Base-by-base conservation (phyloP, 139 green algal species). In the Desmodesmus armatus region DNA sequence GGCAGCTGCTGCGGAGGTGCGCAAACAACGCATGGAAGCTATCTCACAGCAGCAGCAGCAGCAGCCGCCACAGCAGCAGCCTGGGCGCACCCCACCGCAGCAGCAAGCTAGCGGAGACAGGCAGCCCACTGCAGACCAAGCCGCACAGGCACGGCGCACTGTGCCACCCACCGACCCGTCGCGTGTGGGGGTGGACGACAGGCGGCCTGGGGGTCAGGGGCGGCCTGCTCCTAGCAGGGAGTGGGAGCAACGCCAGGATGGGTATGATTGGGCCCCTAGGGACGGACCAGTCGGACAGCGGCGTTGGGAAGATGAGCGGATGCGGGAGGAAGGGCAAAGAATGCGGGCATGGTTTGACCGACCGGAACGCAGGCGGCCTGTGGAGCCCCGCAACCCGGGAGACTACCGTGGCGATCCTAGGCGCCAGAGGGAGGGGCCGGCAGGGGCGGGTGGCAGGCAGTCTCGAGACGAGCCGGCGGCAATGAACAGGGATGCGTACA, bases 231-330 rank as follows among this genome's bases (percentile, higher is more conserved):
- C 70, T 58, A 7, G 39, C 39, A 78, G 37, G n/a, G 49, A 82
- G 19, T 31, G 33, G 3, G 37, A 66, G n/a, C 23, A n/a, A 25
- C 6, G 27, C 44, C 65, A 58, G 19, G 35, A 58, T 55, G 39
- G n/a, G 47, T 27, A 82, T 19, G 25, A 70, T 17, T 82, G 49
- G 37, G 49, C 74, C 40, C 11, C 70, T 21, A 67, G 74, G n/a
- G 74, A 82, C 49, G 70, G 70, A 51, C 27, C 58, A 25, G 60
- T 7, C 27, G 15, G 60, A 35, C 60, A n/a, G 21, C 60, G 60
- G 1, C 60, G 27, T 31, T 31, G 60, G 60, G 60, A 15, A 69
- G 11, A 31, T n/a, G n/a, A n/a, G n/a, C n/a, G n/a, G n/a, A n/a
- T n/a, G n/a, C 60, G 60, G 3, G 15, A 15, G 21, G 60, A 7